These are phyloP conservation scores for Gentiana dahurica DNA, from an alignment of 257 asterid genomes.

Conservation along the genomic window DNA sequence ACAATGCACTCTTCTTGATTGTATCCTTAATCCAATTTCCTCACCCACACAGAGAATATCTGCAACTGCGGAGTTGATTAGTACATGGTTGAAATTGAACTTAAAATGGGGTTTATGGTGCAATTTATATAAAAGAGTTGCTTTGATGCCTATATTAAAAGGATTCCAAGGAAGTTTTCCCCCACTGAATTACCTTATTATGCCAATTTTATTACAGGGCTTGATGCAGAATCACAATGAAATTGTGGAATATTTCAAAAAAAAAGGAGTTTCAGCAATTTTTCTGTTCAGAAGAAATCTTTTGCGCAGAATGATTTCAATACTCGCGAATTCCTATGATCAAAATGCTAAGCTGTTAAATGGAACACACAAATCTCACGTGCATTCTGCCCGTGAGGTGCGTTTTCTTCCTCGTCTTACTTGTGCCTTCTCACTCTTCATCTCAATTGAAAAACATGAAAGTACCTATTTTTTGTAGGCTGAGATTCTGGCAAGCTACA, in stretches of 20 bases:
- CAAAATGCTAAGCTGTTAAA: constrained; percentile 72
- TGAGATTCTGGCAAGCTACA: constrained; percentile 71
- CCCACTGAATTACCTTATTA: too few relatives aligned
- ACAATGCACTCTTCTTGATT: too few relatives aligned
- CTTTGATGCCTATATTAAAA: too few relatives aligned
- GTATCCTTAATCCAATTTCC: too few relatives aligned
- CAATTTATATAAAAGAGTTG: too few relatives aligned
- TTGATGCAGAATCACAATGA: constrained; percentile 68
- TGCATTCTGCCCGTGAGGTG: constrained; percentile 79
- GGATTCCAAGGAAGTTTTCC: too few relatives aligned
- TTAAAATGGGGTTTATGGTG: too few relatives aligned
- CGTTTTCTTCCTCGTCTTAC: constrained; percentile 10
- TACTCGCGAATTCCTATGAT: constrained; percentile 85
- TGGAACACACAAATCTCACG: constrained; percentile 97
- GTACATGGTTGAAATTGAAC: too few relatives aligned
- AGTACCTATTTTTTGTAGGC: constrained; percentile 41
- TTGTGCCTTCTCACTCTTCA: not conserved
- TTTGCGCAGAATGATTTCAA: constrained; percentile 75
- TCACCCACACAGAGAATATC: too few relatives aligned
- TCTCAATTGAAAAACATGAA: not conserved
- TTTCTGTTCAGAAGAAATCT: constrained; percentile 90
- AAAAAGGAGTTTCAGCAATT: constrained; percentile 69
- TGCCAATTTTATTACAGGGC: constrained; percentile 42
- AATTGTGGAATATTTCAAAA: constrained; percentile 64
- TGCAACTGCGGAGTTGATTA: too few relatives aligned